Evolutionary conservation across 768 basidiomycete genomes (phyloP), one percentile per base, ranked within the genome.

Genomic region (Pleurotus eryngii): DNA sequence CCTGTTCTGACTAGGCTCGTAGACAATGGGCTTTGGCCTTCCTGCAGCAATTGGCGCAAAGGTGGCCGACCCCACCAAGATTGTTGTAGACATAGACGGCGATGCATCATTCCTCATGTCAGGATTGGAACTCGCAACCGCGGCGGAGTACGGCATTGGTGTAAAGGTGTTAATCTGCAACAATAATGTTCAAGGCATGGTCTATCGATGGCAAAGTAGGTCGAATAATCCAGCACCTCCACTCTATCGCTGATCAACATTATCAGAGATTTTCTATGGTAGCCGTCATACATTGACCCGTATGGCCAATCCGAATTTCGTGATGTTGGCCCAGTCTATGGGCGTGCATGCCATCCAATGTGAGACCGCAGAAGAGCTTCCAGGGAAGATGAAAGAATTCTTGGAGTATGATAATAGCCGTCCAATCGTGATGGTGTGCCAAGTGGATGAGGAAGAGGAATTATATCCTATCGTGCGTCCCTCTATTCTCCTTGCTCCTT

Each of bases 91-190:
- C 69, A 87, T 98, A 60, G 97, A 99, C 64, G 97, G 97, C 11
- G 97, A 99, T 69, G 97, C 97, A 0, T 96, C 93, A n/a, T 95
- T 98, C 76, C 93, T 91, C 66, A 99, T 98, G 97, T 98, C 97
- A 1, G 96, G 94, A 0, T 98, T 98, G 96, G 97, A 99, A 74
- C 86, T 99, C 55, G 87, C 87, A 20, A 99, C 97, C 0, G 97
- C 97, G 4, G 80, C 90, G 22, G 92, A 95, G 67, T 94, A 82
- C 75, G 72, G 81, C 67, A 96, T 99, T 61, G 96, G 97, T 56
- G 93, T 98, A 67, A 99, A 99, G 74, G 89, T 94, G 39, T 77
- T 97, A 62, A 74, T 97, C 20, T 72, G 97, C 64, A 96, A 97
- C 80, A 98, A 97, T 72, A 92, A 95, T 67, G 96, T 95, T 81